Conservation (phyloP, 2,329 filamentous ascomycete species). For the Penicillium sp. region DNA sequence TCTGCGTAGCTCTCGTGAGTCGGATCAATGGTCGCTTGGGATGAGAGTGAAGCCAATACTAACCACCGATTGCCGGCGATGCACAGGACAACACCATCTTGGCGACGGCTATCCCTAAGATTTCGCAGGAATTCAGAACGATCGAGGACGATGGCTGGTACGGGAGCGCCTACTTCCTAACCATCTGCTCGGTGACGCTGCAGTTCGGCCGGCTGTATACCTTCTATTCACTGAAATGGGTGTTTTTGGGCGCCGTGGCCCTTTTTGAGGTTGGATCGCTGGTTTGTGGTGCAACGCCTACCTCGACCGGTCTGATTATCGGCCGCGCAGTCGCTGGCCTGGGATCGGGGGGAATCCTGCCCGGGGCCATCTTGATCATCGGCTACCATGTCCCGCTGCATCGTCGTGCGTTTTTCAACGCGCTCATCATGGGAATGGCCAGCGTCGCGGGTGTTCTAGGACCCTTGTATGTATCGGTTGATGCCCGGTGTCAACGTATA, state of each 20-base stretch:
- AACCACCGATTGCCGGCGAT: neutral
- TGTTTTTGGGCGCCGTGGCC: conserved; percentile 31
- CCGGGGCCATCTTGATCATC: conserved; percentile 25
- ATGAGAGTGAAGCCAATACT: neutral
- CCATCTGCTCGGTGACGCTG: conserved; percentile 34
- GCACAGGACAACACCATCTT: conserved; percentile 1
- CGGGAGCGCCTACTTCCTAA: conserved; percentile 7
- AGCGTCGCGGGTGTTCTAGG: conserved; percentile 46
- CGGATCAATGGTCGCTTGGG: neutral
- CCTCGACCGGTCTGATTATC: conserved; percentile 32
- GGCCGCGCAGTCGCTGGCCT: conserved; percentile 35
- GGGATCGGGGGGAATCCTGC: conserved; percentile 33
- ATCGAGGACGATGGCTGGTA: conserved; percentile 1
- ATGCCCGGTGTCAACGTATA: neutral
- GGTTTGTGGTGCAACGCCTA: conserved; percentile 37
- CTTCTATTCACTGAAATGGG: conserved; percentile 34
- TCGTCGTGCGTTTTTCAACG: conserved; percentile 46
- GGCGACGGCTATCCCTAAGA: conserved; percentile 1
- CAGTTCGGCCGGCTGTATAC: conserved; percentile 35
- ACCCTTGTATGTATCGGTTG: neutral
- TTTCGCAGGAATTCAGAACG: neutral
- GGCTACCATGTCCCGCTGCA: conserved; percentile 49
- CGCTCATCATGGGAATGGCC: conserved; percentile 54
- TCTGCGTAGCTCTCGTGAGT: neutral
- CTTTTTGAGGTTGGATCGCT: conserved; percentile 40